phyloP scores from a whole-genome alignment of 2,329 filamentous ascomycete genomes.

The Fusarium sterilihyphosum region DNA sequence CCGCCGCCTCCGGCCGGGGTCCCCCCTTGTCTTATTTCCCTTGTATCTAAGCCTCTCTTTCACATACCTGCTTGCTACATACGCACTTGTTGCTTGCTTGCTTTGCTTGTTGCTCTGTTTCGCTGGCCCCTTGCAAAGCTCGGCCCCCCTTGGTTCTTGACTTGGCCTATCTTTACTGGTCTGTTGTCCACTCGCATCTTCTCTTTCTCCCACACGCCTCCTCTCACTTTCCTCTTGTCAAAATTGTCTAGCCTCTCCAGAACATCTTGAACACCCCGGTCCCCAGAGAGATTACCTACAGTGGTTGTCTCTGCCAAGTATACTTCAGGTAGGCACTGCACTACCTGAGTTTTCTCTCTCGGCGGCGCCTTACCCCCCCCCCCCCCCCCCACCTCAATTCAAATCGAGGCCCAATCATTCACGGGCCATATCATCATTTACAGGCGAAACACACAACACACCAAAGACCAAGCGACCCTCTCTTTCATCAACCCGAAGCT shows the following conservation, averaged over 20 bases:
- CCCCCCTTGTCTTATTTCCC: constrained; percentile 32
- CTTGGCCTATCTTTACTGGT: constrained; percentile 27
- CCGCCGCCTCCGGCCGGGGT: constrained; percentile 18
- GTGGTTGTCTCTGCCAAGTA: constrained; percentile 34
- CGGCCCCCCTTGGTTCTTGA: constrained; percentile 18
- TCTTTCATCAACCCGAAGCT: constrained; percentile 36
- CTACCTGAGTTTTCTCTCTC: constrained; percentile 26
- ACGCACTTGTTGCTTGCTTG: constrained; percentile 1
- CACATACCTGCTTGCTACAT: constrained; percentile 23
- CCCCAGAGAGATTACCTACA: constrained; percentile 29
- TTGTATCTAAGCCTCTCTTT: constrained; percentile 25
- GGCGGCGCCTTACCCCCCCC: constrained; percentile 35
- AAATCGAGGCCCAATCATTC: constrained; percentile 35
- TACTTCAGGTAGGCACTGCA: constrained; percentile 32
- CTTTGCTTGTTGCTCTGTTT: constrained; percentile 11
- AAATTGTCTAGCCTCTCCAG: constrained; percentile 28
- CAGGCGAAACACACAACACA: constrained; percentile 29
- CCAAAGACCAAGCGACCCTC: constrained; percentile 22
- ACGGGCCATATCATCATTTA: constrained; percentile 36
- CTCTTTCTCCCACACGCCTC: constrained; percentile 34
- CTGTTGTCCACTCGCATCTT: constrained; percentile 30
- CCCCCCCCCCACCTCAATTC: constrained; percentile 28
- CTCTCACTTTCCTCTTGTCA: constrained; percentile 24
- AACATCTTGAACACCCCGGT: constrained; percentile 23
- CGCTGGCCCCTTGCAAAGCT: constrained; percentile 30